phyloP scores from a whole-genome alignment of 805 yeast species.

The Isabelozyma pseudorhagii region DNA sequence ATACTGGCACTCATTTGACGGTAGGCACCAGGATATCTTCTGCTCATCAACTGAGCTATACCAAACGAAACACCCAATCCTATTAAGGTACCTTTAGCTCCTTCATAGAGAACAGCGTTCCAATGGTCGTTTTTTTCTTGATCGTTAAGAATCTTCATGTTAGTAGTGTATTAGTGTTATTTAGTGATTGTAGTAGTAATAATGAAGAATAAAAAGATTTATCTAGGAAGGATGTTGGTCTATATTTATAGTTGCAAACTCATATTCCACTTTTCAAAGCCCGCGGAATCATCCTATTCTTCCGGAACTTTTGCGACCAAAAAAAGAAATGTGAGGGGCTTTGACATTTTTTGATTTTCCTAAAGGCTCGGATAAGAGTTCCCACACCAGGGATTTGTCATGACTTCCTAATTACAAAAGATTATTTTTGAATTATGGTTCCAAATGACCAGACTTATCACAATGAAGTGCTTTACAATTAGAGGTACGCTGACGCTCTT shows the following conservation, averaged over 20 bases:
- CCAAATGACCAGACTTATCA: too few species aligned
- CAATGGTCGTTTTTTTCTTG: slow-evolving; percentile 69
- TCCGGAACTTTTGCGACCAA: background rate
- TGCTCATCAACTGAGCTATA: slow-evolving; percentile 40
- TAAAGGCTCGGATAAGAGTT: background rate
- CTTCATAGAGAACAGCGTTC: slow-evolving; percentile 57
- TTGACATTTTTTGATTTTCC: background rate
- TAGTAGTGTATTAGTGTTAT: slow-evolving; percentile 5
- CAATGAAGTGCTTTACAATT: too few species aligned
- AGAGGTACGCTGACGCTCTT: too few species aligned
- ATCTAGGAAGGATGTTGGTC: background rate
- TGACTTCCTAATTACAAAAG: background rate
- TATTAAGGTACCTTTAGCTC: slow-evolving; percentile 51
- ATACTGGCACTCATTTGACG: slow-evolving; percentile 32
- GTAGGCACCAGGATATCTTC: slow-evolving; percentile 45
- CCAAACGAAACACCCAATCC: slow-evolving; percentile 61
- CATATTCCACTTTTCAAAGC: background rate
- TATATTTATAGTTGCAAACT: background rate
- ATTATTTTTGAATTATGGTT: too few species aligned
- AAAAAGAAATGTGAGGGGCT: background rate
- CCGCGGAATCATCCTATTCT: background rate
- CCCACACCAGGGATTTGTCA: background rate
- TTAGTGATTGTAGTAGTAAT: background rate
- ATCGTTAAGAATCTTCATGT: slow-evolving; percentile 63
- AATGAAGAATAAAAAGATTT: background rate